Evolutionary conservation across 2,329 filamentous ascomycete genomes (phyloP).

Genomic region (Aspergillus melleus): DNA sequence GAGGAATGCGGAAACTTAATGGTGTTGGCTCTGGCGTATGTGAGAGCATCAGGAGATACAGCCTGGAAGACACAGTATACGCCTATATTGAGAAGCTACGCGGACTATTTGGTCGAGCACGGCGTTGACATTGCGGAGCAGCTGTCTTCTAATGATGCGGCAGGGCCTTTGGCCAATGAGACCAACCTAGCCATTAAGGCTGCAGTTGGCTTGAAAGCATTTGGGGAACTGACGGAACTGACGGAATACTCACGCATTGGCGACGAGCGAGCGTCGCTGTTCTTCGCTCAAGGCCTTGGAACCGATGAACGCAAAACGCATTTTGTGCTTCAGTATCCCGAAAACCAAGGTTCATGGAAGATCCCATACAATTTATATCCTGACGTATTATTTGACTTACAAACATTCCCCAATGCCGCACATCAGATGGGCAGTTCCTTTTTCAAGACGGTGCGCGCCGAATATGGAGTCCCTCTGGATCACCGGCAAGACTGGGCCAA

Average conservation of each 20-base stretch:
- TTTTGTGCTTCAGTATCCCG: slow-evolving; percentile 43
- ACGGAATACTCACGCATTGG: slow-evolving; percentile 39
- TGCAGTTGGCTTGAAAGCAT: slow-evolving; percentile 49
- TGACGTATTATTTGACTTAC: slow-evolving; percentile 40
- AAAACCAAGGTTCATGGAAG: slow-evolving; percentile 34
- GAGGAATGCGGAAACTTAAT: slow-evolving; percentile 45
- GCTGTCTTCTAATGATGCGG: slow-evolving; percentile 46
- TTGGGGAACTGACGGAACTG: slow-evolving; percentile 39
- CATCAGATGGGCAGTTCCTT: slow-evolving; percentile 39
- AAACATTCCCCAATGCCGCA: slow-evolving; percentile 37
- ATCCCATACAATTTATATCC: slow-evolving; percentile 46
- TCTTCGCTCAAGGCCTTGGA: slow-evolving; percentile 37
- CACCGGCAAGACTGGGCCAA: slow-evolving; percentile 44
- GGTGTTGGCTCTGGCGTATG: slow-evolving; percentile 40
- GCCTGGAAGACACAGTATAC: slow-evolving; percentile 39
- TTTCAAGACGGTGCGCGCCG: slow-evolving; percentile 36
- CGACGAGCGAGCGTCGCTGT: slow-evolving; percentile 33
- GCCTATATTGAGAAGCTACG: slow-evolving; percentile 37
- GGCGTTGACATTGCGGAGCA: slow-evolving; percentile 42
- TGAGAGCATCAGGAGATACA: slow-evolving; percentile 39
- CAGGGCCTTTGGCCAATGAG: slow-evolving; percentile 43
- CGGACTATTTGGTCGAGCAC: slow-evolving; percentile 44
- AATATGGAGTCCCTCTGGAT: slow-evolving; percentile 44
- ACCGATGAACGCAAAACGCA: slow-evolving; percentile 39
- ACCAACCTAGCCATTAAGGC: slow-evolving; percentile 51